Conservation (phyloP, 1,139 yeast species). For the Kodamaea ohmeri region DNA sequence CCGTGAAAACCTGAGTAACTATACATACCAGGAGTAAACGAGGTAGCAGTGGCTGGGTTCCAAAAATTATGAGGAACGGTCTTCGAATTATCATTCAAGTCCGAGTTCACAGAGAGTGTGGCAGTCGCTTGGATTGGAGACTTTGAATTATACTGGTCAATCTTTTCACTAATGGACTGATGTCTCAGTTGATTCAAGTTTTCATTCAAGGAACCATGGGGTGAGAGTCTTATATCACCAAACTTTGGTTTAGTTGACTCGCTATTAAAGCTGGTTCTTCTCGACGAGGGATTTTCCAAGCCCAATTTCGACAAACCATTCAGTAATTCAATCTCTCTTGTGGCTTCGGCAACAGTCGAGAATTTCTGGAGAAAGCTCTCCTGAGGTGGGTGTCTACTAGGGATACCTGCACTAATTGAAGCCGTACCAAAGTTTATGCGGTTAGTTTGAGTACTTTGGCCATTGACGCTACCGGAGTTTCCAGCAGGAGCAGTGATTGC, state of each 20-base stretch:
- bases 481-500: conserved; percentile 45
- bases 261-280: conserved; percentile 51
- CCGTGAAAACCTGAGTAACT: conserved; percentile 22
- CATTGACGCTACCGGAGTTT: conserved; percentile 10
- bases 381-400: conserved; percentile 46
- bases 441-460: conserved; percentile 5
- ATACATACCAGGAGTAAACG: conserved; percentile 49
- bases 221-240: conserved; percentile 26
- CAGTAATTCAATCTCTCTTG: conserved; percentile 65
- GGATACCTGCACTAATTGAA: conserved; percentile 58
- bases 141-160: conserved; percentile 53
- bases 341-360: conserved; percentile 74
- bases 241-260: conserved; percentile 22
- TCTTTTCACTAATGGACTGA: conserved; percentile 63
- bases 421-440: conserved; percentile 53
- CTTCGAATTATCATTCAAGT: conserved; percentile 19
- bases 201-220: conserved; percentile 52
- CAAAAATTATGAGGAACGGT: conserved; percentile 44
- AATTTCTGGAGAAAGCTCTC: conserved; percentile 64
- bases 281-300: conserved; percentile 28
- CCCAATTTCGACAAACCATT: conserved; percentile 29
- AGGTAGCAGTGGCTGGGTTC: conserved; percentile 64
- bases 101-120: conserved; percentile 35
- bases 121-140: conserved; percentile 51
- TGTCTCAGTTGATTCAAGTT: conserved; percentile 47